Base-by-base conservation (phyloP, 2,329 filamentous ascomycete species). In the Penicillium freii region DNA sequence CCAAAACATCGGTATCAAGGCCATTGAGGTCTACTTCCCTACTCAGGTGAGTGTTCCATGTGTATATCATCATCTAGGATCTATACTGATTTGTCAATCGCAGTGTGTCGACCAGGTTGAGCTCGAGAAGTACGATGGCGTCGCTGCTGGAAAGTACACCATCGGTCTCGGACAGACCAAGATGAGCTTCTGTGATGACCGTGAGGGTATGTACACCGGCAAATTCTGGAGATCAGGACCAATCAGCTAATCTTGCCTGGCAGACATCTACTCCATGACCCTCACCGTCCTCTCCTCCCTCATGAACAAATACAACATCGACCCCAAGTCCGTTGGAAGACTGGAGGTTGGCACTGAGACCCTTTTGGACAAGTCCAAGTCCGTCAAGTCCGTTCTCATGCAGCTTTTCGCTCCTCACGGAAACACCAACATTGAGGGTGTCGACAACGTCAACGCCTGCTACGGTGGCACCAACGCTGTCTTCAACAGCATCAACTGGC, bases 111-210 rank as follows among this genome's bases (percentile, higher is more conserved):
- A 92, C 73, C 90, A 94, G 80, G 76, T 81, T 57, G 89, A 92
- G 75, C 84, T 94, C 62, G 90, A 93, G 77, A 90, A 91, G 78
- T 91, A 91, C 78, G 90, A 94, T 84, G 90, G 89, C 75, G 89
- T 91, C 70, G 84, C 84, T 74, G 76, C 86, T 56, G 90, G 90
- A 66, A 94, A 94, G 80, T 94, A 94, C 83, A 94, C 90, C 71
- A 93, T 94, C 79, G 90, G 90, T 76, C 87, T 94, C 56, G 90
- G 90, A 70, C 90, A 94, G 84, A 93, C 89, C 73, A 91, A 90
- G 81, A 94, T 94, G 90, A 88, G 87, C 82, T 94, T 94, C 80
- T 93, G 90, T 76, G 90, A 94, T 78, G 90, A 94, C 73, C 87
- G 89, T 73, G 90, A 94, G 81, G 90, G 90, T 92, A 75, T 76